A percentile compares a stretch with the other conserved stretches of the same genome.
Conservation (phyloP, 352 stramenopile genomes). For the Globisporangium nodosum region DNA sequence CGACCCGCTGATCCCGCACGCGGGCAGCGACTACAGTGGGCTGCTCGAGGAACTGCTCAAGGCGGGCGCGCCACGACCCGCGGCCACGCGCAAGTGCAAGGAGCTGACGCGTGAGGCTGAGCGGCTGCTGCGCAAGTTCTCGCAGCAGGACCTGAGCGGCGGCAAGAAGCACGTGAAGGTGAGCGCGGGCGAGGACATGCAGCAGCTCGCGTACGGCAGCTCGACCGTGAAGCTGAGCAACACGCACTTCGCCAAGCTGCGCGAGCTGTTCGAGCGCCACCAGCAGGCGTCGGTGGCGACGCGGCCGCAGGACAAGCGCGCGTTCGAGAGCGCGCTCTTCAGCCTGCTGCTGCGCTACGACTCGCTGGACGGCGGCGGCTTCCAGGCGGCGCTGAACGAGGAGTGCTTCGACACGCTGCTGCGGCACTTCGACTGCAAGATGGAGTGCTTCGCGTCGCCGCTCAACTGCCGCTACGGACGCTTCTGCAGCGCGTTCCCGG, state of each 20-base stretch:
- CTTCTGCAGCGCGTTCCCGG: slow-evolving; percentile 89
- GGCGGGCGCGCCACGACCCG: slow-evolving; percentile 52
- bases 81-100: slow-evolving; percentile 62
- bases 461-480: slow-evolving; percentile 90
- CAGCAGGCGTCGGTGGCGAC: slow-evolving; percentile 14
- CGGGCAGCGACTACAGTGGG: slow-evolving; percentile 58
- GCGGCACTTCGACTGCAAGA: slow-evolving; percentile 86
- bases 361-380: slow-evolving; percentile 89
- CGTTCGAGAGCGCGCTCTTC: slow-evolving; percentile 82
- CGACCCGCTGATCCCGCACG: slow-evolving; percentile 71
- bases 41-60: slow-evolving; percentile 72
- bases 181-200: slow-evolving; percentile 25
- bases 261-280: slow-evolving; percentile 67
- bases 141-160: slow-evolving; percentile 32
- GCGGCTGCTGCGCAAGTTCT: slow-evolving; percentile 43
- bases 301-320: slow-evolving; percentile 17
- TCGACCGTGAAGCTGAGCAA: slow-evolving; percentile 76
- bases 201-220: slow-evolving; percentile 57
- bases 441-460: slow-evolving; percentile 94
- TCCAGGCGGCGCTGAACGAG: slow-evolving; percentile 89
- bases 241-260: slow-evolving; percentile 84
- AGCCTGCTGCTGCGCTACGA: slow-evolving; percentile 90
- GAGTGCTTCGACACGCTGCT: slow-evolving; percentile 91
- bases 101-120: slow-evolving; percentile 50
- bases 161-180: slow-evolving; percentile 51